Conservation (phyloP, 2,329 filamentous ascomycete genomes). For the Huntiella decipiens region DNA sequence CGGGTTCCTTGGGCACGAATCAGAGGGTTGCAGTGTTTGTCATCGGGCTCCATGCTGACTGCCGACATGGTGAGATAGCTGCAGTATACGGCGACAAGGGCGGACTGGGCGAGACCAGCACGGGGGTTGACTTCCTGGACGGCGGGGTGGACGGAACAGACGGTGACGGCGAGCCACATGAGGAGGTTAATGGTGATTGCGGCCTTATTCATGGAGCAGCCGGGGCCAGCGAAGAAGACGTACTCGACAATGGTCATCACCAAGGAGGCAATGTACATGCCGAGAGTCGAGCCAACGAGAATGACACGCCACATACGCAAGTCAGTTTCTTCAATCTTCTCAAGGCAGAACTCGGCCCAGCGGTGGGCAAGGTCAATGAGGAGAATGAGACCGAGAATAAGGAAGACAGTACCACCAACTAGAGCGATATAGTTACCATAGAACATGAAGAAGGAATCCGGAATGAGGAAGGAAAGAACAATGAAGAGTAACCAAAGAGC, state of each 20-base stretch:
- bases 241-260: conserved; percentile 96
- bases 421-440: conserved; percentile 93
- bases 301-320: conserved; percentile 69
- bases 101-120: conserved; percentile 87
- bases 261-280: conserved; percentile 82
- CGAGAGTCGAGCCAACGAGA: conserved; percentile 75
- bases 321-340: conserved; percentile 79
- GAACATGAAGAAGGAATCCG: conserved; percentile 81
- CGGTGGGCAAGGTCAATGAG: conserved; percentile 89
- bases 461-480: conserved; percentile 86
- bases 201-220: conserved; percentile 90
- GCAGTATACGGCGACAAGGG: conserved; percentile 95
- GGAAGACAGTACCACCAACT: conserved; percentile 74
- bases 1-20: conserved; percentile 70
- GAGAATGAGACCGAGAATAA: conserved; percentile 78
- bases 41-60: conserved; percentile 93
- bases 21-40: conserved; percentile 85
- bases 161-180: conserved; percentile 60
- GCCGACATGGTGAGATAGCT: conserved; percentile 97
- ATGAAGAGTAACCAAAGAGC: conserved; percentile 74
- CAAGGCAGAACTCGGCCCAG: conserved; percentile 91
- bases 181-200: conserved; percentile 89
- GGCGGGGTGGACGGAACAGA: conserved; percentile 71
- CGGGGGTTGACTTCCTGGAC: conserved; percentile 86
- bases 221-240: conserved; percentile 69